Evolutionary conservation across 169 alveolate species (phyloP), one percentile per base, ranked within the genome.

Genomic region (Plasmodium relictum): DNA sequence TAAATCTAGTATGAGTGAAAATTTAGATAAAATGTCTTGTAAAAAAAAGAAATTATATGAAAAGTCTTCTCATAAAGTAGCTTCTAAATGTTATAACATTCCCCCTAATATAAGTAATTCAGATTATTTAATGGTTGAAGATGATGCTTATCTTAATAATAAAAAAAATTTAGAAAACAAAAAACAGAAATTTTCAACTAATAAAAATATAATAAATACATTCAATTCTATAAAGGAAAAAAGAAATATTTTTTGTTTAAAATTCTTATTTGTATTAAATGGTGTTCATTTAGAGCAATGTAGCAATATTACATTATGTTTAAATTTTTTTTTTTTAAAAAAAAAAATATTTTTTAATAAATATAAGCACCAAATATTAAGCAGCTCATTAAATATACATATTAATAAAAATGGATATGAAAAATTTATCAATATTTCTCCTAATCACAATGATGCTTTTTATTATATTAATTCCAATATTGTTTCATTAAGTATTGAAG

Each of bases 401-500:
- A 70, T 70, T 39, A 83, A 69, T 31, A 69, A 68, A 5, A 58
- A 69, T 6, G 85, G 69, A 22, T 41, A 62, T 22, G 56, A 83
- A 44, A 83, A 61, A 37, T 10, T 52, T 10, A 37, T 83, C 24
- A 56, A 83, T 50, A 18, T 83, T 41, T 54, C 20, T 54, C 56
- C 73, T n/a, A 42, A 58, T 26, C 31, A 4, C 12, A 58, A 18
- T 12, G 85, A 83, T 68, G 58, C 61, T 5, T 14, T 18, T 12
- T 83, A 73, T 83, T 69, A 83, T 48, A 83, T 83, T 16, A 83
- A 68, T 48, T 69, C 91, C 16, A 69, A 31, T 45, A 78, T 83
- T 56, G 48, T 83, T 14, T 68, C 91, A 22, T 31, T 70, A 10
- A 61, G 56, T 24, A 10, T 54, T 52, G 62, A 52, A 10, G 5